These are phyloP conservation scores for Sporisorium iseilematis-ciliati DNA, from an alignment of 1,284 basidiomycete species.

Conservation along the genomic window DNA sequence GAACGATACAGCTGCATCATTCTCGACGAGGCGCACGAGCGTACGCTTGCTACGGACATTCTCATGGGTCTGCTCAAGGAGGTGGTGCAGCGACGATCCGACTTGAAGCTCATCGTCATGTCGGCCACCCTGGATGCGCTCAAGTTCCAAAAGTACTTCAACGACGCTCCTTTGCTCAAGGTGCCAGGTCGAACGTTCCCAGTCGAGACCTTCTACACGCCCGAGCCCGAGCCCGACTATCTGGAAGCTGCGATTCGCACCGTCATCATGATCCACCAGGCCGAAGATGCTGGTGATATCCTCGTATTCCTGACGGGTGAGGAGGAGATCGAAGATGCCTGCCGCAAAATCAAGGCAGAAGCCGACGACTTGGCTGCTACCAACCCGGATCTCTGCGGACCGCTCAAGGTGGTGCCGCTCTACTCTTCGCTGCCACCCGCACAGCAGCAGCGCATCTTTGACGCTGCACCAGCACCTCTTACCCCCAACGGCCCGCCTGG, in stretches of 20 bases:
- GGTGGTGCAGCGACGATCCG: conserved; percentile 82
- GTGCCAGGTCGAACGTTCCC: conserved; percentile 96
- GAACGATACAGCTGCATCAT: conserved; percentile 95
- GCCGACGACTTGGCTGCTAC: conserved; percentile 62
- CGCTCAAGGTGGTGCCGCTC: conserved; percentile 87
- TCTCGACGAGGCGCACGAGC: conserved; percentile 98
- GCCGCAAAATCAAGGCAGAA: conserved; percentile 90
- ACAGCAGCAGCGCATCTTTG: conserved; percentile 96
- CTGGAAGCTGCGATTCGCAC: conserved; percentile 97
- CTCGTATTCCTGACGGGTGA: conserved; percentile 96
- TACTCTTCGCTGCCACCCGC: conserved; percentile 93
- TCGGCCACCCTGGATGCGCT: conserved; percentile 95
- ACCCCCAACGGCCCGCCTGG: conserved; percentile 81
- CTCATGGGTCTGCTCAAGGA: conserved; percentile 89
- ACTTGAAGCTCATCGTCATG: conserved; percentile 99
- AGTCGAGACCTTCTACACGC: conserved; percentile 94
- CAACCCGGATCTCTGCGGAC: conserved; percentile 73
- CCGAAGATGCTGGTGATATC: conserved; percentile 92
- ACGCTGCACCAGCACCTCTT: conserved; percentile 79
- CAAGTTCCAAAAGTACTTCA: conserved; percentile 98
- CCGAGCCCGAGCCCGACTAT: conserved; percentile 95
- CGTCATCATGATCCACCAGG: conserved; percentile 96
- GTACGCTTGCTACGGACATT: conserved; percentile 97
- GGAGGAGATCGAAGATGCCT: conserved; percentile 98
- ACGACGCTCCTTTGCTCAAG: conserved; percentile 89